These are phyloP conservation scores for Henckelia pumila DNA, from an alignment of 257 asterid species.

Conservation along the genomic window DNA sequence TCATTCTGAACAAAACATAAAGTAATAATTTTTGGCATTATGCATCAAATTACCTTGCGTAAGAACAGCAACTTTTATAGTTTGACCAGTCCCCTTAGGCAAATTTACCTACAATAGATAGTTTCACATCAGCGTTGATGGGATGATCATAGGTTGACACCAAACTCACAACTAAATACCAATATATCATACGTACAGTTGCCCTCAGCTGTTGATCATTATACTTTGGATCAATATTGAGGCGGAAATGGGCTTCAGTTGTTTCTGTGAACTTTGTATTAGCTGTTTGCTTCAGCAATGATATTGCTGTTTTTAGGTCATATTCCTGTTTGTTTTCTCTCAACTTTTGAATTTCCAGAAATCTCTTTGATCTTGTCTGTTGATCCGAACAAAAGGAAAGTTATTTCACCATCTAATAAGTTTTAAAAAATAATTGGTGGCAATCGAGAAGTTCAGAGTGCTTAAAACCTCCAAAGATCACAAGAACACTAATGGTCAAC, in stretches of 20 bases:
- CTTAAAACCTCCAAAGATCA: conserved; percentile 7
- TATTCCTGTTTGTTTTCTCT: conserved; percentile 83
- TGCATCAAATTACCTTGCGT: conserved; percentile 69
- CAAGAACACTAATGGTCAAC: neutral
- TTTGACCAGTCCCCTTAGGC: conserved; percentile 98
- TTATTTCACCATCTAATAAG: conserved; percentile 12
- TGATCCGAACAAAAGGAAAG: conserved; percentile 21
- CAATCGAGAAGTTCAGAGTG: neutral
- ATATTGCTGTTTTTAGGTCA: conserved; percentile 73
- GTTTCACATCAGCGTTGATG: conserved; percentile 21
- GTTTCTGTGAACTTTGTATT: conserved; percentile 77
- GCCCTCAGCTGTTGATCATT: conserved; percentile 98
- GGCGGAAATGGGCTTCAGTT: conserved; percentile 97
- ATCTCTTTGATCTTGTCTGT: conserved; percentile 95
- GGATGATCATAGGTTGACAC: conserved; percentile 2
- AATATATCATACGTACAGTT: conserved; percentile 55
- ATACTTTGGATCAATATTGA: conserved; percentile 94
- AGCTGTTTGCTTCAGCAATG: conserved; percentile 73
- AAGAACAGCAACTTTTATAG: conserved; percentile 87
- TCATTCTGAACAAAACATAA: neutral
- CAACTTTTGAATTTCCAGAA: conserved; percentile 82
- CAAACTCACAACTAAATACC: conserved; percentile 9
- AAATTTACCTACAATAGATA: conserved; percentile 69
- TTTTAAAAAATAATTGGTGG: neutral
- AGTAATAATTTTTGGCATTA: neutral